Base-by-base conservation (phyloP, 192 early-diverging fungal genomes). In the Piromyces finnis region DNA sequence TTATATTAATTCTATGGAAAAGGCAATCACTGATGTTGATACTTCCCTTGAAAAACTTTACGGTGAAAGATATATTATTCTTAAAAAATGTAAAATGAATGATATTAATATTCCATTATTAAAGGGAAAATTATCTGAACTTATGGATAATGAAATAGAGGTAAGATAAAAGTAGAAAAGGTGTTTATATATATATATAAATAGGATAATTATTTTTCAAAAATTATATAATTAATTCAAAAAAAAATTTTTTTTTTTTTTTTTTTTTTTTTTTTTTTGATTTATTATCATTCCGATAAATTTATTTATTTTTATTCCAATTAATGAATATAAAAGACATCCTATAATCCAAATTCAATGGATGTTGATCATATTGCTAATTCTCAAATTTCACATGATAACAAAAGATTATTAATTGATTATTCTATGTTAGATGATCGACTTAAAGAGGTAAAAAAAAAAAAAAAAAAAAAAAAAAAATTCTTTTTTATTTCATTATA, bases 11-110 rank as follows among this genome's bases (percentile, higher is more conserved):
- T 51, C 41, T 14, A 22, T 51, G 13, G 41, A 51, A 22, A 51
- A 51, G 18, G 41, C 41, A 22, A 51, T 22, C 22, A 51, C 41
- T 5, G 41, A 51, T 51, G 17, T 51, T 4, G 91, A 93, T 86
- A 85, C 92, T 1, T 86, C 94, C 78, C 88, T 95, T n/a, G 95
- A 97, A 78, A 92, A 93, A 68, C 78, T 90, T 2, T 87, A 88
- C 77, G 92, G 91, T 9, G 95, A 98, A 37, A 87, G 90, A 77
- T 86, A 93, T 1, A 88, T 92, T 0, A 93, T 98, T 36, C 92
- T 97, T 78, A 88, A 95, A 79, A 86, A 89, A 29, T 98, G 96
- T 86, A 97, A 97, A 85, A 86, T 98, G 78, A 96, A 98, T 81
- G 96, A 97, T 77, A 96, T 99, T 79, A 88, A 92, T 13, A 81